phyloP scores from a whole-genome alignment of 1,284 basidiomycete genomes.

The Pholiota adiposa region DNA sequence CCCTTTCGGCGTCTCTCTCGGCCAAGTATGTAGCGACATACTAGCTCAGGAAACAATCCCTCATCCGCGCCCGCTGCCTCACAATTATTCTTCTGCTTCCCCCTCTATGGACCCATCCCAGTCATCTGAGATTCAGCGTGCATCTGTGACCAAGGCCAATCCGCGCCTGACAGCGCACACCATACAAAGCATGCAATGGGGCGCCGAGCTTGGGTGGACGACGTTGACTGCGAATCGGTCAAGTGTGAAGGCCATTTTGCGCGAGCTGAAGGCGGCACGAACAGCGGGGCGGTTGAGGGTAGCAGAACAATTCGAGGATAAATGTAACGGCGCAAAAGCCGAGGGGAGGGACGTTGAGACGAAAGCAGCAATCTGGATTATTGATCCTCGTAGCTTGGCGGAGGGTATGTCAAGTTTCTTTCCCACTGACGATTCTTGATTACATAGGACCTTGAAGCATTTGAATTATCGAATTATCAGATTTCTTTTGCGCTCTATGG shows the following conservation, averaged over 20 bases:
- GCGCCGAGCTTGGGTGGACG: conserved; percentile 74
- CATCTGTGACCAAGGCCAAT: conserved; percentile 58
- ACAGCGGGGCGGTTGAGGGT: conserved; percentile 31
- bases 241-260: conserved; percentile 74
- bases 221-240: conserved; percentile 82
- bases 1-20: conserved; percentile 36
- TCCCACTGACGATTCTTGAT: neutral
- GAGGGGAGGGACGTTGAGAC: no score
- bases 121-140: conserved; percentile 48
- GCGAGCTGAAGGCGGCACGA: conserved; percentile 51
- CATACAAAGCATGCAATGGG: conserved; percentile 69
- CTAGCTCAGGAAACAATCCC: conserved; percentile 48
- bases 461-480: no score
- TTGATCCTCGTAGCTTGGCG: conserved; percentile 76
- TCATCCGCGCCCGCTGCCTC: conserved; percentile 33
- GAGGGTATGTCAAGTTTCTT: conserved; percentile 59
- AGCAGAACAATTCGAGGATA: neutral
- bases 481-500: no score
- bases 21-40: conserved; percentile 54
- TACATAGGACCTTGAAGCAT: neutral
- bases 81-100: conserved; percentile 14
- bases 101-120: conserved; percentile 15
- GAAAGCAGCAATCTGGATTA: conserved; percentile 66
- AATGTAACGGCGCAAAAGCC: conserved; percentile 12
- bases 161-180: conserved; percentile 70